Base-by-base conservation (phyloP, 148 eudicot genomes). In the Rhododendron mucronatum region DNA sequence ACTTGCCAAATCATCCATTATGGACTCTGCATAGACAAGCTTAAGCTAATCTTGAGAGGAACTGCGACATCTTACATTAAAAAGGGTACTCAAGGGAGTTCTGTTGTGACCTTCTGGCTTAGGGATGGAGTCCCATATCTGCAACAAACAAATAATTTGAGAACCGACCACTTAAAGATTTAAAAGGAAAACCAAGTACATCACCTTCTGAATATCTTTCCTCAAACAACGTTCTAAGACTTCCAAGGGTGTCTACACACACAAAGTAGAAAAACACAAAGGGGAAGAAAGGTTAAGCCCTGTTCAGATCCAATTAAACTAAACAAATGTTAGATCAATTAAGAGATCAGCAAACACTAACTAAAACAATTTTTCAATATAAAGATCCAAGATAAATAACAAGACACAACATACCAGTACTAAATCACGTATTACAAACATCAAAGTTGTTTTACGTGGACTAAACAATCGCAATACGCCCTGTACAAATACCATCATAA, bases 71-170 rank as follows among this genome's bases (percentile, higher is more conserved):
- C 98, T 95, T 91, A 96, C 99, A 92, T 95, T 95, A 85, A 96
- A 96, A 92, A 94, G 95, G 85, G 95, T 97, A 81, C 96, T 93
- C 73, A 96, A 73, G 30, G 96, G 98, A 65, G 98, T 96, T 63
- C 93, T 92, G 89, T 89, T 90, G 92, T 94, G 99, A 69, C 94
- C 98, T 88, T 92, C 91, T 82, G 99, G 98, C 91, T 96, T 96
- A 80, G 99, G 98, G 87, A 96, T 98, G 35, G 96, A 91, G 88
- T 96, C 98, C 99, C 99, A 96, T 87, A 96, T 96, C 99, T 96
- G 84, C 75, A 86, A 37, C 84, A 63, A 78, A 84, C 41, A 45
- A 18, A 69, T 23, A 63, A 41, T 63, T 75, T 65, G 80, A 81
- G 45, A 21, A 85, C 87, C 16, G 74, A 79, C 50, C n/a, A 84